A percentile compares a stretch with the other conserved stretches of the same genome.
These are phyloP conservation scores for Beauveria caledonica DNA, from an alignment of 2,329 filamentous ascomycete species.

Conservation along the genomic window DNA sequence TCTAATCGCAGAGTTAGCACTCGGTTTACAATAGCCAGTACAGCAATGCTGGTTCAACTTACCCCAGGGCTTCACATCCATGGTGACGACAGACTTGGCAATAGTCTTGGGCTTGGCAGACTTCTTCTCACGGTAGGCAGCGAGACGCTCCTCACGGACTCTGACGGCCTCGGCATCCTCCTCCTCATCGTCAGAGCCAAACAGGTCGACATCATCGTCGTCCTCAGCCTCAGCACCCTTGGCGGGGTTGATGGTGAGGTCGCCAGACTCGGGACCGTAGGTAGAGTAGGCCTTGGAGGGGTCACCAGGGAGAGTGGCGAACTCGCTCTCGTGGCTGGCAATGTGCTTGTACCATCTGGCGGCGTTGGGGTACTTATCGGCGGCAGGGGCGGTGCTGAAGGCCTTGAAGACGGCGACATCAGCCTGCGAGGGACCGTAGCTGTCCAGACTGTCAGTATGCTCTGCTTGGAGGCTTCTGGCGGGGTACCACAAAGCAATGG, in stretches of 20 bases:
- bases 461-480: neutral
- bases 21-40: neutral
- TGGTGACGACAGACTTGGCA: slow-evolving; percentile 91
- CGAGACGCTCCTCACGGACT: slow-evolving; percentile 81
- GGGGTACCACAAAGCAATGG: neutral
- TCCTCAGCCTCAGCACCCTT: slow-evolving; percentile 66
- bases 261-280: slow-evolving; percentile 78
- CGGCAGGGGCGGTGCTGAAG: slow-evolving; percentile 64
- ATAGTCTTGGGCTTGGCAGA: slow-evolving; percentile 81
- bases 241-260: slow-evolving; percentile 76
- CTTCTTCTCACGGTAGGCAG: slow-evolving; percentile 96
- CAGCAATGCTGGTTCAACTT: slow-evolving; percentile 33
- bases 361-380: slow-evolving; percentile 84
- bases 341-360: slow-evolving; percentile 99
- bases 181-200: slow-evolving; percentile 89
- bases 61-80: slow-evolving; percentile 99
- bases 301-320: slow-evolving; percentile 84
- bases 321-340: slow-evolving; percentile 84
- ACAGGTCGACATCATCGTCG: slow-evolving; percentile 85
- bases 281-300: slow-evolving; percentile 78
- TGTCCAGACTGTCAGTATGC: slow-evolving; percentile 20
- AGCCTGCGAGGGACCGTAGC: slow-evolving; percentile 72
- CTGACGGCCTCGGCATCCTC: slow-evolving; percentile 81
- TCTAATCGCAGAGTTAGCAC: slow-evolving; percentile 40
- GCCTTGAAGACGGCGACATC: slow-evolving; percentile 95